Conservation (phyloP, 2,329 filamentous ascomycete species). For the Rhynchosporium graminicola region DNA sequence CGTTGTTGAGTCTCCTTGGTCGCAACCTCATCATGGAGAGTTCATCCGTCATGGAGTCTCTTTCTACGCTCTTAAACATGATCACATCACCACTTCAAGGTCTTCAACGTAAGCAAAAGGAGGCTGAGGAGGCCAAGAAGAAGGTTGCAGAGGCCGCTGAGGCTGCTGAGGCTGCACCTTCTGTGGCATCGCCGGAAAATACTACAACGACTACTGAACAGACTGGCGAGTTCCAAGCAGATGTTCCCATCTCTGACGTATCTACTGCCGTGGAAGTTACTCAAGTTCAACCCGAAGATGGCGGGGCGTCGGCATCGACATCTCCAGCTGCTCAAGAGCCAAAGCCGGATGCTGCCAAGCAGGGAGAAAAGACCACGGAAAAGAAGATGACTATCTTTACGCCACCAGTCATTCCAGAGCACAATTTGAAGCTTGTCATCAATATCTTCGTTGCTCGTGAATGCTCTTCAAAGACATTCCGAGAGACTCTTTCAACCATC, state of each 20-base stretch:
- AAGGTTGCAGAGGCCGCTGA: slow-evolving; percentile 33
- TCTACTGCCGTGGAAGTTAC: slow-evolving; percentile 21
- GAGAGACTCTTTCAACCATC: slow-evolving; percentile 96
- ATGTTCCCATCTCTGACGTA: slow-evolving; percentile 22
- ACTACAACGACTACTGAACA: slow-evolving; percentile 28
- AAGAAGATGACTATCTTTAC: slow-evolving; percentile 57
- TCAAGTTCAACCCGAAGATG: slow-evolving; percentile 23
- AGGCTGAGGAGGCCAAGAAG: slow-evolving; percentile 59
- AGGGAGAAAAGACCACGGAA: slow-evolving; percentile 36
- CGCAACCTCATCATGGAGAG: slow-evolving; percentile 97
- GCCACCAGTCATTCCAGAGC: slow-evolving; percentile 81
- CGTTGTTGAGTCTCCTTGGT: slow-evolving; percentile 82
- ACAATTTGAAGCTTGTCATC: slow-evolving; percentile 91
- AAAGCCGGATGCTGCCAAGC: slow-evolving; percentile 13
- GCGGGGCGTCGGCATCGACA: slow-evolving; percentile 27
- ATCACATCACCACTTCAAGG: slow-evolving; percentile 85
- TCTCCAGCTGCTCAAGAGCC: slow-evolving; percentile 11
- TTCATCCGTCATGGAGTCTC: slow-evolving; percentile 91
- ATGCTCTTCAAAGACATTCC: slow-evolving; percentile 96
- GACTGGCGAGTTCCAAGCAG: slow-evolving; percentile 21
- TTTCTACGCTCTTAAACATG: slow-evolving; percentile 82
- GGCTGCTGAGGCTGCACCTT: slow-evolving; percentile 30
- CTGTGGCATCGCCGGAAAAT: slow-evolving; percentile 30
- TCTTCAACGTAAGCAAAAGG: slow-evolving; percentile 80
- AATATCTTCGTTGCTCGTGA: slow-evolving; percentile 95